These are phyloP conservation scores for Dactylellina drechsleri DNA, from an alignment of 2,329 filamentous ascomycete genomes.

Conservation along the genomic window DNA sequence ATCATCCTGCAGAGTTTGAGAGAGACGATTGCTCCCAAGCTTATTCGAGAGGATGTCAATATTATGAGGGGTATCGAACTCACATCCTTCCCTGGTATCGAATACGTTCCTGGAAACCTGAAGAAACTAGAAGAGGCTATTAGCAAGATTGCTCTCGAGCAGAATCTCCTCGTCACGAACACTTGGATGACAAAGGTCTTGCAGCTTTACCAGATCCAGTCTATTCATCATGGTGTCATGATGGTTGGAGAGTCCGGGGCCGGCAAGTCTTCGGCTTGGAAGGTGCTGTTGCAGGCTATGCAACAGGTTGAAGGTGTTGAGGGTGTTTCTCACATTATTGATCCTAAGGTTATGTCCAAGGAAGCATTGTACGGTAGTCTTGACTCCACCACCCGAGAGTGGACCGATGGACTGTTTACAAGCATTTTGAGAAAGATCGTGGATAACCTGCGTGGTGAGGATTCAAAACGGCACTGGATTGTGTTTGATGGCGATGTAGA, in stretches of 20 bases:
- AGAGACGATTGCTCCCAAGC: constrained; percentile 96
- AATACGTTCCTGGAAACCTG: constrained; percentile 90
- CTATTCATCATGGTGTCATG: constrained; percentile 99
- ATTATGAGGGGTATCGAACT: constrained; percentile 84
- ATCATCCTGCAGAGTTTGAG: constrained; percentile 98
- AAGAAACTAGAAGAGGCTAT: constrained; percentile 83
- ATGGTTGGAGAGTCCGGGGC: constrained; percentile 99
- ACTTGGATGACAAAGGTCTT: constrained; percentile 97
- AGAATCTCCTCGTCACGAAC: constrained; percentile 88
- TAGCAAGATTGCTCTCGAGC: constrained; percentile 80
- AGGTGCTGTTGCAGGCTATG: constrained; percentile 86
- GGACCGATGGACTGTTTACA: constrained; percentile 98
- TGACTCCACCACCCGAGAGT: constrained; percentile 96
- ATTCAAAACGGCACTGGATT: constrained; percentile 97
- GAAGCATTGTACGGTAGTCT: constrained; percentile 95
- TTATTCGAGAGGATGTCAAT: constrained; percentile 91
- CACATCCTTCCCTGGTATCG: constrained; percentile 88
- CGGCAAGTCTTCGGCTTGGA: constrained; percentile 96
- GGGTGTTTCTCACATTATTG: constrained; percentile 95
- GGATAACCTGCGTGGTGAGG: constrained; percentile 96
- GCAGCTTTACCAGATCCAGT: constrained; percentile 97
- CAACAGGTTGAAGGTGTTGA: constrained; percentile 91
- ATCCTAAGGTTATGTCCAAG: constrained; percentile 99
- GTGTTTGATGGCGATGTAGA: constrained; percentile 99
- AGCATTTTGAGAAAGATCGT: constrained; percentile 98